These are phyloP conservation scores for Eutrema japonicum DNA, from an alignment of 345 rosid genomes.

Conservation along the genomic window DNA sequence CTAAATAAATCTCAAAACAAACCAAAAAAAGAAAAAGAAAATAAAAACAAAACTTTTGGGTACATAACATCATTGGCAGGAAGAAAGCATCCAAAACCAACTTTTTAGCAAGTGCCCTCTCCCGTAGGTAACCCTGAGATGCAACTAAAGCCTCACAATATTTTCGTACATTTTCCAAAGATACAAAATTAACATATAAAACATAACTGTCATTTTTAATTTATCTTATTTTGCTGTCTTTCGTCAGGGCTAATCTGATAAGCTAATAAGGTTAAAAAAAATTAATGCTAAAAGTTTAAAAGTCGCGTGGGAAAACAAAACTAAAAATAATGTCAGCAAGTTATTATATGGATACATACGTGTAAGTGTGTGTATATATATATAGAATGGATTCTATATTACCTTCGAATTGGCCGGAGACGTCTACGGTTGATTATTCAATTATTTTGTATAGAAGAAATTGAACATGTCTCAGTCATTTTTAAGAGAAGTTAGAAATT, in stretches of 20 bases:
- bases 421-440: conserved; percentile 32
- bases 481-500: conserved; percentile 1
- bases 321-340: conserved; percentile 22
- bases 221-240: conserved; percentile 42
- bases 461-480: conserved; percentile 34
- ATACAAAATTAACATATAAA: conserved; percentile 24
- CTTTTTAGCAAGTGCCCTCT: conserved; percentile 39
- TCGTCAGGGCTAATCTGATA: conserved; percentile 45
- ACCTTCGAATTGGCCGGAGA: conserved; percentile 33
- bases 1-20: conserved; percentile 43
- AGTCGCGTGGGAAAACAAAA: conserved; percentile 1
- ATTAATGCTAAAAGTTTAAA: conserved; percentile 39
- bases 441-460: conserved; percentile 20
- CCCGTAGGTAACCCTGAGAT: conserved; percentile 35
- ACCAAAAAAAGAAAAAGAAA: conserved; percentile 34
- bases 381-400: background rate
- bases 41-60: conserved; percentile 15
- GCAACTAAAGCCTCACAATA: conserved; percentile 42
- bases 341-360: conserved; percentile 14
- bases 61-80: conserved; percentile 17
- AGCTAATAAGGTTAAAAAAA: conserved; percentile 37
- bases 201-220: conserved; percentile 37
- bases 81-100: conserved; percentile 39
- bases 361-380: background rate
- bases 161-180: conserved; percentile 25